A percentile compares a stretch with the other conserved stretches of the same genome.
Evolutionary conservation across 2,329 filamentous ascomycete species (phyloP).

Genomic region (Phaeoacremonium minimum): DNA sequence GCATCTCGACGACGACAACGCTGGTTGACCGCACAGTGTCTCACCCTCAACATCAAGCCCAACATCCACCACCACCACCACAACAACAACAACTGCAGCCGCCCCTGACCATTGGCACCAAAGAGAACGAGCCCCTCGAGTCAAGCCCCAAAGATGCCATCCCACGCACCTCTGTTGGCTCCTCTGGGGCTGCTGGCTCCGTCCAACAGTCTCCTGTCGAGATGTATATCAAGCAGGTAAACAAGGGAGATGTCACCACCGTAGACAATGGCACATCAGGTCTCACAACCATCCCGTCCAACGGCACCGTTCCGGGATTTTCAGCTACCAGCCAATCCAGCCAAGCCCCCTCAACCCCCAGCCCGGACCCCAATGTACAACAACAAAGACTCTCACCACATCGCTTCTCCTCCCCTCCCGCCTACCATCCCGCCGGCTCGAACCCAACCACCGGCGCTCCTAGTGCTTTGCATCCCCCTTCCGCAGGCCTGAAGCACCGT

Average conservation of each 20-base stretch:
- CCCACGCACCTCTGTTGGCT: conserved; percentile 27
- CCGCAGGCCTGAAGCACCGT: conserved; percentile 67
- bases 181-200: conserved; percentile 21
- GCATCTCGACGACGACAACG: conserved; percentile 10
- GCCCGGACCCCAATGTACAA: conserved; percentile 12
- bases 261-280: conserved; percentile 20
- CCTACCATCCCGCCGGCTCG: conserved; percentile 39
- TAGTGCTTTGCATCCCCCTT: conserved; percentile 45
- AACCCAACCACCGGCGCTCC: conserved; percentile 39
- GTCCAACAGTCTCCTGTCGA: conserved; percentile 25
- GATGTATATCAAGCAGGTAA: conserved; percentile 21
- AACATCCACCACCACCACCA: no score
- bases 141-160: conserved; percentile 24
- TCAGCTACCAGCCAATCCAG: no score
- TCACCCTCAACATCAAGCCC: no score
- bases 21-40: conserved; percentile 21
- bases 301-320: no score
- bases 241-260: conserved; percentile 16
- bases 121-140: conserved; percentile 14
- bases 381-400: conserved; percentile 32
- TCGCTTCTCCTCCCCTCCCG: conserved; percentile 61
- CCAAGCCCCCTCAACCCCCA: conserved; percentile 8
- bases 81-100: conserved; percentile 9
- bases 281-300: no score
- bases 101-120: conserved; percentile 8